These are phyloP conservation scores for Aspergillus coremiiformis DNA, from an alignment of 495 filamentous ascomycete genomes.

Conservation along the genomic window DNA sequence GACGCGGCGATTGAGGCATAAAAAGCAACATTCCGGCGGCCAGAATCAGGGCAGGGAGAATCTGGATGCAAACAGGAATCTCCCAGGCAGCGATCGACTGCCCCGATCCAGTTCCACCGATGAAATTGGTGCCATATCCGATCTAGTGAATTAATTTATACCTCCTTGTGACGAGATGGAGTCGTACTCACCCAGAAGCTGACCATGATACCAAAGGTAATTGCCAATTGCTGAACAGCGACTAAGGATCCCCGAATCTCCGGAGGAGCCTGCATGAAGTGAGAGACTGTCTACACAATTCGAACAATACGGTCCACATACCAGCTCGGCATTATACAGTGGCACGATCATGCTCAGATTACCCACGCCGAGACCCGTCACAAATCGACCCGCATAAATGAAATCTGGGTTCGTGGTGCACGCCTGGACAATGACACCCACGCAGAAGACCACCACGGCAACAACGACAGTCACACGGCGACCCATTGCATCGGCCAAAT, in stretches of 20 bases:
- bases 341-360: slow-evolving; percentile 48
- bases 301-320: slow-evolving; percentile 16
- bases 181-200: slow-evolving; percentile 51
- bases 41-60: slow-evolving; percentile 37
- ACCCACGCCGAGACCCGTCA: slow-evolving; percentile 49
- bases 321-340: slow-evolving; percentile 55
- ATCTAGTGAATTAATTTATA: slow-evolving; percentile 32
- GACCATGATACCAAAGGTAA: slow-evolving; percentile 55
- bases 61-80: slow-evolving; percentile 38
- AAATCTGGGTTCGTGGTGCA: slow-evolving; percentile 47
- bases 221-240: slow-evolving; percentile 65
- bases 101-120: slow-evolving; percentile 33
- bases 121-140: slow-evolving; percentile 40
- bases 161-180: neutral
- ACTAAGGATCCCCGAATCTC: slow-evolving; percentile 66
- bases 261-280: slow-evolving; percentile 51
- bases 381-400: slow-evolving; percentile 71
- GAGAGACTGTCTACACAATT: slow-evolving; percentile 51
- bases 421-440: slow-evolving; percentile 71
- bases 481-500: slow-evolving; percentile 65
- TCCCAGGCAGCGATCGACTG: slow-evolving; percentile 41
- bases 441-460: slow-evolving; percentile 59
- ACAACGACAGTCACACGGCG: slow-evolving; percentile 67
- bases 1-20: slow-evolving; percentile 77
- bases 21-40: slow-evolving; percentile 46